Conservation (phyloP, 441 rosid species). For the Geranium incanum region DNA sequence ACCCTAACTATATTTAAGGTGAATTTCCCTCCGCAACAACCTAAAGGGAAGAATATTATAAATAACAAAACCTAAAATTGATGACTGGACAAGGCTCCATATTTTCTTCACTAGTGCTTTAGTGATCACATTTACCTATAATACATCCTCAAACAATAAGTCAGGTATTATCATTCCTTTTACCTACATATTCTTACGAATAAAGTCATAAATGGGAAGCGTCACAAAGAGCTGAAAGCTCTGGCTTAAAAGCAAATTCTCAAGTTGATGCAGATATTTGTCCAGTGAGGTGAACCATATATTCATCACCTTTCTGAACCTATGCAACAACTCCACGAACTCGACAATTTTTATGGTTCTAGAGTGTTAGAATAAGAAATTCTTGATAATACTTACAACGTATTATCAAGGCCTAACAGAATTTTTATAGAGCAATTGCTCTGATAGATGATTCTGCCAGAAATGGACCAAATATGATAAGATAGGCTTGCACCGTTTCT, state of each 20-base stretch:
- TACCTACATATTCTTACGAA: neutral
- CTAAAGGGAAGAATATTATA: neutral
- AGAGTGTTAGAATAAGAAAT: neutral
- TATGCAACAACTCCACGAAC: neutral
- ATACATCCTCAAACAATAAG: neutral
- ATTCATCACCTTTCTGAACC: neutral
- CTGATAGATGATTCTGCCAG: neutral
- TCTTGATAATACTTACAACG: neutral
- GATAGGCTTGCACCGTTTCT: slow-evolving; percentile 58
- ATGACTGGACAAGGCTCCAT: neutral
- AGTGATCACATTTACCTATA: neutral
- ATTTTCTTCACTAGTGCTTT: neutral
- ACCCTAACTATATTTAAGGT: neutral
- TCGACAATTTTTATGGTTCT: neutral
- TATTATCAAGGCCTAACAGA: neutral
- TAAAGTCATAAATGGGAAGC: neutral
- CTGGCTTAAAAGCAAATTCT: neutral
- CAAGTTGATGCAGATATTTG: neutral
- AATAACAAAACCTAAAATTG: neutral
- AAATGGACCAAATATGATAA: slow-evolving; percentile 13
- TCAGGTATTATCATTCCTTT: neutral
- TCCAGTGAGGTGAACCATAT: neutral
- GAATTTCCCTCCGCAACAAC: neutral
- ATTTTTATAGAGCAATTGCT: neutral
- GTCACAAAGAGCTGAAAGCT: neutral